Percentiles rank a stretch among this genome's conserved stretches.
These are phyloP conservation scores for Eragrostis tef DNA, from an alignment of 202 grass and related monocot species.

Conservation along the genomic window DNA sequence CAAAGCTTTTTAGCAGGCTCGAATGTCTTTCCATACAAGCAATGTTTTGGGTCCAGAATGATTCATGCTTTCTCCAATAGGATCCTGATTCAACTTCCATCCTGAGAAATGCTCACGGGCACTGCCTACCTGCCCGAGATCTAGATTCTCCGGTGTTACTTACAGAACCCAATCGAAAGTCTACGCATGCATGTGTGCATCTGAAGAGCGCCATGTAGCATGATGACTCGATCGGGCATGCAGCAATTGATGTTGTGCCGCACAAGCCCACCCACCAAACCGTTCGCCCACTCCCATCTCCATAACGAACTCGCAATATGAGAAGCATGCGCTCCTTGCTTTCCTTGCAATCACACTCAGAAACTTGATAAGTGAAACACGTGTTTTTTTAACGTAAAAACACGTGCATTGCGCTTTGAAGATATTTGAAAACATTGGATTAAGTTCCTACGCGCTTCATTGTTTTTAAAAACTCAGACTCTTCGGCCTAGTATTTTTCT, in stretches of 20 bases:
- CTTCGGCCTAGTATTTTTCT: neutral
- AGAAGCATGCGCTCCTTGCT: neutral
- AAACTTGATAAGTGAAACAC: neutral
- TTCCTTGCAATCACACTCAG: neutral
- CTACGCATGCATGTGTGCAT: neutral
- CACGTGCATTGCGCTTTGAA: neutral
- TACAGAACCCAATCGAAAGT: neutral
- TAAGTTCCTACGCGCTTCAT: neutral
- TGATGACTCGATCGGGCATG: slow-evolving; percentile 14
- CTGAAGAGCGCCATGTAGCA: neutral
- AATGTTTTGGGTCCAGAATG: neutral
- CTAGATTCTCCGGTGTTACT: neutral
- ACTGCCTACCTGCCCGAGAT: neutral
- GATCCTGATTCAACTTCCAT: neutral
- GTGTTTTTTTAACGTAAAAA: no score
- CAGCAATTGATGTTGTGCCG: slow-evolving; percentile 21
- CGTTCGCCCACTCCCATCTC: neutral
- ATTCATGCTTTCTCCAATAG: neutral
- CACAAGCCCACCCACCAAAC: slow-evolving; percentile 17
- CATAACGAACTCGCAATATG: neutral
- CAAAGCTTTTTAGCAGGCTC: no score
- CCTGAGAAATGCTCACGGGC: neutral
- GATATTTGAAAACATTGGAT: no score
- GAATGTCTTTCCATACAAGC: no score
- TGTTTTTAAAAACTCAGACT: neutral